phyloP scores from a whole-genome alignment of 108 stramenopile species.

The Cyclotella cryptica region DNA sequence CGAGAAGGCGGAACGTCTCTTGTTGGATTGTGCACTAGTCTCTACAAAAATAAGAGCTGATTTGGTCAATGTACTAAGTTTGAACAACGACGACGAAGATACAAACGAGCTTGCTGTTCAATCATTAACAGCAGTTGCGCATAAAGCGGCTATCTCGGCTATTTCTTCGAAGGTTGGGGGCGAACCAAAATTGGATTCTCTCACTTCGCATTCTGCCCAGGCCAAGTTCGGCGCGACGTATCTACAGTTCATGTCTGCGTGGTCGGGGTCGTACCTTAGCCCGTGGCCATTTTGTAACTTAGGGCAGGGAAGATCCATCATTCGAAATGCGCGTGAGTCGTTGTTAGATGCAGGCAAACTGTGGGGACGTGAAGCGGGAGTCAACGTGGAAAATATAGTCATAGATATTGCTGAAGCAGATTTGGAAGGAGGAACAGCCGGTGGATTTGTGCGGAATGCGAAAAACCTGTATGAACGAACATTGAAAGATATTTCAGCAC shows the following conservation, averaged over 20 bases:
- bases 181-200: slow-evolving; percentile 12
- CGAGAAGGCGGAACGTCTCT: slow-evolving; percentile 22
- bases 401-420: slow-evolving; percentile 72
- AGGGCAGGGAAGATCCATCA: slow-evolving; percentile 49
- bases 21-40: slow-evolving; percentile 30
- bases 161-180: slow-evolving; percentile 8
- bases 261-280: slow-evolving; percentile 67
- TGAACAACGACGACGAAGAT: background rate
- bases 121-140: slow-evolving; percentile 19
- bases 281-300: slow-evolving; percentile 74
- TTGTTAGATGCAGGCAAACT: slow-evolving; percentile 35
- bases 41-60: slow-evolving; percentile 27
- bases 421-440: slow-evolving; percentile 60
- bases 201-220: slow-evolving; percentile 1
- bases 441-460: slow-evolving; percentile 53
- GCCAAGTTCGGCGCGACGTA: slow-evolving; percentile 43
- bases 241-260: slow-evolving; percentile 62
- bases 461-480: slow-evolving; percentile 37
- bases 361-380: slow-evolving; percentile 51
- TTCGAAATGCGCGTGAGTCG: slow-evolving; percentile 51
- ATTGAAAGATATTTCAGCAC: slow-evolving; percentile 15
- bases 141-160: slow-evolving; percentile 34
- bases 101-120: background rate
- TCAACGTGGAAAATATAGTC: slow-evolving; percentile 50
- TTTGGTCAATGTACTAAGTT: background rate